These are phyloP conservation scores for Capsella bursapastoris DNA, from an alignment of 345 rosid genomes.

Conservation along the genomic window DNA sequence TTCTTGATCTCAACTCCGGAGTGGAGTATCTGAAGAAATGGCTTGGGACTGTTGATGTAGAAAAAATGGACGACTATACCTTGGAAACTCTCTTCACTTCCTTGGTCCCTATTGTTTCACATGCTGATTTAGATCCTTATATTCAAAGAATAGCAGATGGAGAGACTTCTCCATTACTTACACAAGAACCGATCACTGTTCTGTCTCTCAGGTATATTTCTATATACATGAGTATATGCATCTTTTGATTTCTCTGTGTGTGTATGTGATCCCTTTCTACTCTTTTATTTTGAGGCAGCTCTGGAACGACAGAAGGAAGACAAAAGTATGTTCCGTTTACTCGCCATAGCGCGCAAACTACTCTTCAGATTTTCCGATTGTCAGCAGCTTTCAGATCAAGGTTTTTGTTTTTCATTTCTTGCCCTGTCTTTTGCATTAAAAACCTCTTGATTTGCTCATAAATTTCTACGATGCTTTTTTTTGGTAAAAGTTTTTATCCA, in stretches of 20 bases:
- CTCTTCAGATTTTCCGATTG: conserved; percentile 75
- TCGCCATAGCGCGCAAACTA: conserved; percentile 70
- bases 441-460: neutral
- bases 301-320: conserved; percentile 95
- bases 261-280: conserved; percentile 1
- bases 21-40: conserved; percentile 72
- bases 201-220: conserved; percentile 76
- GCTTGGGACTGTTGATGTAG: conserved; percentile 56
- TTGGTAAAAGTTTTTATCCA: conserved; percentile 62
- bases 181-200: conserved; percentile 65
- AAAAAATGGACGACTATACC: conserved; percentile 59
- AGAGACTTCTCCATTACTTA: conserved; percentile 73
- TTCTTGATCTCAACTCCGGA: conserved; percentile 63
- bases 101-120: conserved; percentile 79
- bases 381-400: conserved; percentile 95
- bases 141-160: conserved; percentile 88
- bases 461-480: conserved; percentile 12
- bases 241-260: conserved; percentile 12
- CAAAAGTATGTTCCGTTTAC: conserved; percentile 89
- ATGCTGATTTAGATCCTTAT: conserved; percentile 82
- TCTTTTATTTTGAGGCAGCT: conserved; percentile 48
- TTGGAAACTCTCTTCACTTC: conserved; percentile 74
- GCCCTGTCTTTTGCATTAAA: neutral
- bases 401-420: conserved; percentile 40
- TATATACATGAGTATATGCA: neutral